Conservation (phyloP, 2,329 filamentous ascomycete species). For the Mycosphaerelloides madeirae region DNA sequence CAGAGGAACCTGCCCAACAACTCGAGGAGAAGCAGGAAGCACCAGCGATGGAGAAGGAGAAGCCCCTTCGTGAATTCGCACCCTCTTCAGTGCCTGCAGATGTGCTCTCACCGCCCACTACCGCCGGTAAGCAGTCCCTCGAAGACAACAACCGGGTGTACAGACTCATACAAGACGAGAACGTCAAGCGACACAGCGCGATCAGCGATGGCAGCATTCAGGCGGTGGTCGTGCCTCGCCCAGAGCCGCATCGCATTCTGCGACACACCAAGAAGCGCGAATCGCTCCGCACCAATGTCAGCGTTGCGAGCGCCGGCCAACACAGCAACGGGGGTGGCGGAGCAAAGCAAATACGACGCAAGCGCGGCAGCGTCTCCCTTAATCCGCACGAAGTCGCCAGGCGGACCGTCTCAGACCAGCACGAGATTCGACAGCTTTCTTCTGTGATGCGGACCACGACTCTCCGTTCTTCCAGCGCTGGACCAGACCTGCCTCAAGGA, state of each 20-base stretch:
- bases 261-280: slow-evolving; percentile 23
- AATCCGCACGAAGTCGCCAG: background rate
- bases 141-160: slow-evolving; percentile 22
- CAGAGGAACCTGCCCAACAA: too few species aligned
- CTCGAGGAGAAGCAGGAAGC: too few species aligned
- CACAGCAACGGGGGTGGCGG: slow-evolving; percentile 16
- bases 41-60: too few species aligned
- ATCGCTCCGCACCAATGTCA: slow-evolving; percentile 22
- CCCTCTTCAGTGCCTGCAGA: slow-evolving; percentile 5
- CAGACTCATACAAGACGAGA: slow-evolving; percentile 25
- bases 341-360: slow-evolving; percentile 13
- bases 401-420: too few species aligned
- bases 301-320: slow-evolving; percentile 12
- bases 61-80: slow-evolving; percentile 6
- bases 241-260: slow-evolving; percentile 20
- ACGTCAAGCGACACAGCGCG: slow-evolving; percentile 27
- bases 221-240: slow-evolving; percentile 11
- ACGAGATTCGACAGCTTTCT: too few species aligned
- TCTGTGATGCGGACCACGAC: too few species aligned
- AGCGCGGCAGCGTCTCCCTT: slow-evolving; percentile 14
- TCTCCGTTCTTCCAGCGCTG: too few species aligned
- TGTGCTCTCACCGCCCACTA: slow-evolving; percentile 9
- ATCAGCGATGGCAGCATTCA: slow-evolving; percentile 23
- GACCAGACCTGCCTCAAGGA: too few species aligned
- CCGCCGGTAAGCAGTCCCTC: slow-evolving; percentile 16